These are phyloP conservation scores for Aschersonia sp. DNA, from an alignment of 2,329 filamentous ascomycete species.

Conservation along the genomic window DNA sequence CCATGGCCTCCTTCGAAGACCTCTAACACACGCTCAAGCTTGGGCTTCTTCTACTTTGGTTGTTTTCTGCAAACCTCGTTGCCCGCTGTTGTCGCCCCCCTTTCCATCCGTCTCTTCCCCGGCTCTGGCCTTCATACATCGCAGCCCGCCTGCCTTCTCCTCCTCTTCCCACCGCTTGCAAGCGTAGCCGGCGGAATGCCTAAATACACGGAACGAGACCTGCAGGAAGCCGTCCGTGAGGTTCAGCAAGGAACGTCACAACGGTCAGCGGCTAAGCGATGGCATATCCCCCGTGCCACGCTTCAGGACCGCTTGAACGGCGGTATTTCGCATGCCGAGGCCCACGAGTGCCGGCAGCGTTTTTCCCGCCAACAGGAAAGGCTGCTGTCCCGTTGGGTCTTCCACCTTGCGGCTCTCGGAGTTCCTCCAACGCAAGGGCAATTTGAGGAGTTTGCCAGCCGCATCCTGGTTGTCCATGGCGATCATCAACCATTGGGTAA, in stretches of 20 bases:
- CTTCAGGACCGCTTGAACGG: constrained; percentile 6
- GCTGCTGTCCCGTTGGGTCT: constrained; percentile 5
- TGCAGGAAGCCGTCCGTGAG: constrained; percentile 6
- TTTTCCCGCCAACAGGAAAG: constrained; percentile 6
- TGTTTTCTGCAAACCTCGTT: constrained; percentile 3
- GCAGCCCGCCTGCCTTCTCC: neutral
- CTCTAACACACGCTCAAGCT: constrained; percentile 4
- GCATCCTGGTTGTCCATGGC: constrained; percentile 5
- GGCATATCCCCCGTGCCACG: constrained; percentile 6
- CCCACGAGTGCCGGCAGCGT: constrained; percentile 6
- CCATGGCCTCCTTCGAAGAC: constrained; percentile 4
- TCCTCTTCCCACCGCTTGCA: neutral
- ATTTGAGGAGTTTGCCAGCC: constrained; percentile 5
- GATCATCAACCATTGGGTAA: constrained; percentile 5
- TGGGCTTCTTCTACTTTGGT: constrained; percentile 6
- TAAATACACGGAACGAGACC: constrained; percentile 6
- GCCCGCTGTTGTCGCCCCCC: neutral
- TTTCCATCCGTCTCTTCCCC: neutral
- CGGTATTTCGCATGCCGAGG: constrained; percentile 6
- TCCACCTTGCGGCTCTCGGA: constrained; percentile 4
- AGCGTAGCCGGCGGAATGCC: constrained; percentile 1
- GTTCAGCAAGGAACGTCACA: constrained; percentile 6
- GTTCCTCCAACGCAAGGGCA: constrained; percentile 5
- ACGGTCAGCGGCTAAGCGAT: constrained; percentile 5
- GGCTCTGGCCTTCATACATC: too few species aligned